Evolutionary conservation across 2,329 filamentous ascomycete genomes (phyloP), one percentile per base, ranked within the genome.

Genomic region (Colletotrichum sp.): DNA sequence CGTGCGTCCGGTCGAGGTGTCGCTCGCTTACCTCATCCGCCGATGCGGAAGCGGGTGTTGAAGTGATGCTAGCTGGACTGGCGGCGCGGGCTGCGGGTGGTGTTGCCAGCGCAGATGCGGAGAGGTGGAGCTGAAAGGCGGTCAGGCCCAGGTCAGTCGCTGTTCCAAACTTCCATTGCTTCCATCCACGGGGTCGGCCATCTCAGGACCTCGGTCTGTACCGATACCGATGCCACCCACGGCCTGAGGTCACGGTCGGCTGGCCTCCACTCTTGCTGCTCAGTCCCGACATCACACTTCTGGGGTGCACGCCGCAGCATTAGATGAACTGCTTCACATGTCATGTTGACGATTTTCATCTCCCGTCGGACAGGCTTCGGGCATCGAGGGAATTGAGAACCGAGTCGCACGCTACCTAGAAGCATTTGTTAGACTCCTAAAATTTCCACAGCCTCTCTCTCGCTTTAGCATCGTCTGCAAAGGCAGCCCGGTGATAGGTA

Each of bases 121-220:
- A 55, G 72, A 75, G 70, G 68, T 72, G 72, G 72, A 68, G 68
- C 36, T 61, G 60, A 55, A 72, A 72, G 61, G 72, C 72, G 72
- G 72, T 74, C 68, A 74, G 71, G 59, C 67, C 28, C 67, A 43
- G 71, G 67, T 60, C 67, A 71, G 24, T 68, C 30, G 32, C 60
- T 36, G 55, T 59, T 59, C 18, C 43, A 48, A 48, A 48, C 43
- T 48, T 48, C 43, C 43, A 21, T 48, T 48, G 43, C 43, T 48
- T 48, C 43, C 43, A 48, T 48, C 43, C 59, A 32, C 18, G 14
- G 59, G 18, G 59, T 66, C 63, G 24, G n/a, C 14, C 30, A 26
- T 26, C 30, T 64, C 30, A 64, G n/a, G 7, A 28, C 36, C 64
- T 68, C 66, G 66, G 66, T 57, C 63, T 71, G 43, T 64, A 30